A percentile compares a stretch with the other conserved stretches of the same genome.
These are phyloP conservation scores for Nicotiana knightiana DNA, from an alignment of 257 asterid species.

Conservation along the genomic window DNA sequence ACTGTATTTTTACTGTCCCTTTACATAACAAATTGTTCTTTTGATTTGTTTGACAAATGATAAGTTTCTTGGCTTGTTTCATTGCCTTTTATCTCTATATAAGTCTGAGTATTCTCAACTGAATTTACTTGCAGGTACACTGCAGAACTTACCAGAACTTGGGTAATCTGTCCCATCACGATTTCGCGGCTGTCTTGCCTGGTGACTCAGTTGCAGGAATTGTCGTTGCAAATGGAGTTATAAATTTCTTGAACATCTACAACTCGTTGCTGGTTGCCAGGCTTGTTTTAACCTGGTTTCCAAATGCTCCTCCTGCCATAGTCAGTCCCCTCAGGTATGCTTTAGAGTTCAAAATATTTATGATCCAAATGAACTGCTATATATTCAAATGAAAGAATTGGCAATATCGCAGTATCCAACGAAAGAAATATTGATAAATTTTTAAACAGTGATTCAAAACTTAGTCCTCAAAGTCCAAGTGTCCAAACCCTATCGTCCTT, in stretches of 20 bases:
- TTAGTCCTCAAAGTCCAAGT: background rate
- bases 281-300: slow-evolving; percentile 94
- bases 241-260: slow-evolving; percentile 74
- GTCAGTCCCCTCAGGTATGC: slow-evolving; percentile 81
- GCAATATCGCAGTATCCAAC: background rate
- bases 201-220: slow-evolving; percentile 83
- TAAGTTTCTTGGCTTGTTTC: background rate
- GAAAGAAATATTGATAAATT: background rate
- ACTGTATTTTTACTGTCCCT: background rate
- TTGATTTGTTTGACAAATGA: background rate
- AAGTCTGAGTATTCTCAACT: background rate
- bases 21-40: background rate
- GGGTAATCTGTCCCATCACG: slow-evolving; percentile 27
- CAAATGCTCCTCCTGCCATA: slow-evolving; percentile 77
- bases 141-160: slow-evolving; percentile 29
- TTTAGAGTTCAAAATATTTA: background rate
- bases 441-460: background rate
- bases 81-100: background rate
- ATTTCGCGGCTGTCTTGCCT: slow-evolving; percentile 77
- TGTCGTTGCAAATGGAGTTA: slow-evolving; percentile 67
- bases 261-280: slow-evolving; percentile 67
- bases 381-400: background rate
- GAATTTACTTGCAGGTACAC: slow-evolving; percentile 38
- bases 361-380: background rate
- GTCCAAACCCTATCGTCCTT: background rate